A percentile compares a stretch with the other conserved stretches of the same genome.
Evolutionary conservation across 2,329 filamentous ascomycete species (phyloP).

Genomic region (Microsporum audouinii): DNA sequence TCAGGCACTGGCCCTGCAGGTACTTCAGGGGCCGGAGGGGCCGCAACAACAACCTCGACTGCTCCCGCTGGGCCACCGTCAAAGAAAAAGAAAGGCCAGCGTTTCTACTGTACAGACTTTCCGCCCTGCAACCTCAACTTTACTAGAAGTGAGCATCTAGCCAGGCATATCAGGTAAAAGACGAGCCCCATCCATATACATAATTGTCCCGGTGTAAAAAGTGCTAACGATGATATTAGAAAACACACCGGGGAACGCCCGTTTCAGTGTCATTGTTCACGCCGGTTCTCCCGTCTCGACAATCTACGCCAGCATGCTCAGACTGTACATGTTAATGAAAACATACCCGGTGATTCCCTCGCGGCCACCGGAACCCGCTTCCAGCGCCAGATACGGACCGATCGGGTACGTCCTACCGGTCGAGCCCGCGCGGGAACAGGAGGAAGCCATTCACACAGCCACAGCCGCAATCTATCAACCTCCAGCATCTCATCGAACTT

Average conservation of each 20-base stretch:
- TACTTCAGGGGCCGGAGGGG: constrained; percentile 43
- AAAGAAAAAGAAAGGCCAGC: constrained; percentile 93
- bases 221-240: constrained; percentile 35
- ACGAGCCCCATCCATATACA: not conserved
- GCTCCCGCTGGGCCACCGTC: constrained; percentile 46
- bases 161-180: constrained; percentile 73
- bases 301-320: constrained; percentile 95
- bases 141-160: constrained; percentile 88
- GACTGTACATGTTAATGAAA: constrained; percentile 94
- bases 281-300: constrained; percentile 85
- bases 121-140: constrained; percentile 91
- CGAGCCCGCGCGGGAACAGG: constrained; percentile 67
- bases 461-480: constrained; percentile 72
- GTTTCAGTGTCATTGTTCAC: constrained; percentile 89
- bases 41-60: constrained; percentile 52
- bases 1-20: constrained; percentile 50
- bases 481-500: constrained; percentile 72
- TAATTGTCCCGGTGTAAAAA: not conserved
- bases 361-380: constrained; percentile 87
- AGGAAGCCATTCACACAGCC: constrained; percentile 60
- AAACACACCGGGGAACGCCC: constrained; percentile 97
- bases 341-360: constrained; percentile 86
- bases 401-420: constrained; percentile 63
- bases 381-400: constrained; percentile 81
- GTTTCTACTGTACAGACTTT: constrained; percentile 92